These are phyloP conservation scores for Irineochytrium annulatum DNA, from an alignment of 192 early-diverging fungal genomes.

Conservation along the genomic window DNA sequence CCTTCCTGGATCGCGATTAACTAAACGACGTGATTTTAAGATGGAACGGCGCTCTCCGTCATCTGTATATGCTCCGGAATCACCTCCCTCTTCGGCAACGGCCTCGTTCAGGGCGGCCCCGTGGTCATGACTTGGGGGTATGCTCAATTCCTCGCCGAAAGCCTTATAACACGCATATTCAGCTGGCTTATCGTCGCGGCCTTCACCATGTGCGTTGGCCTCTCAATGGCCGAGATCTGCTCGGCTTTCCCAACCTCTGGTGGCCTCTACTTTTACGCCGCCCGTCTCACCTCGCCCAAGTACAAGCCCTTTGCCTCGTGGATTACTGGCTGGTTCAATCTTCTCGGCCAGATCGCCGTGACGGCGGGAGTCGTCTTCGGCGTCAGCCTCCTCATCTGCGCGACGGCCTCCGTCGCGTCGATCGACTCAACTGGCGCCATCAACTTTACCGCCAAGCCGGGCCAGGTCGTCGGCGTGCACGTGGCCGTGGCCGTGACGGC, in stretches of 20 bases:
- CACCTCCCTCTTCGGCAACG: constrained; percentile 22
- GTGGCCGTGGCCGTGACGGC: constrained; percentile 3
- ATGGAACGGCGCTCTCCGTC: constrained; percentile 25
- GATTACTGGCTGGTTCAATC: constrained; percentile 36
- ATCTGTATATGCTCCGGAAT: constrained; percentile 36
- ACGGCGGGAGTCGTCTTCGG: constrained; percentile 16
- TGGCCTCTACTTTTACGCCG: constrained; percentile 30
- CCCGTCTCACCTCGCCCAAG: constrained; percentile 13
- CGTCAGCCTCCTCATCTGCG: constrained; percentile 15
- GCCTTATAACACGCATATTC: no score
- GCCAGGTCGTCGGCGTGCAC: constrained; percentile 13
- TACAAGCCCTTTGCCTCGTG: constrained; percentile 28
- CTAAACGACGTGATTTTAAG: no score
- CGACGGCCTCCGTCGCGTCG: constrained; percentile 15
- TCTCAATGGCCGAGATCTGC: constrained; percentile 38
- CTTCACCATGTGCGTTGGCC: constrained; percentile 23
- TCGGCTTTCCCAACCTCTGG: constrained; percentile 31
- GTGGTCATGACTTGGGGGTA: constrained; percentile 33
- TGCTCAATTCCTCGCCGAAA: no score
- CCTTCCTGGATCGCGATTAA: no score
- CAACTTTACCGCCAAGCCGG: constrained; percentile 7
- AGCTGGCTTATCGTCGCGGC: constrained; percentile 29
- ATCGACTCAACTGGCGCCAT: background rate
- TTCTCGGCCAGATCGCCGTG: constrained; percentile 32
- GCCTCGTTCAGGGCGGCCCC: constrained; percentile 29